Evolutionary conservation across 352 stramenopile genomes (phyloP), one percentile per base, ranked within the genome.

Genomic region (Pythium utonaiense): DNA sequence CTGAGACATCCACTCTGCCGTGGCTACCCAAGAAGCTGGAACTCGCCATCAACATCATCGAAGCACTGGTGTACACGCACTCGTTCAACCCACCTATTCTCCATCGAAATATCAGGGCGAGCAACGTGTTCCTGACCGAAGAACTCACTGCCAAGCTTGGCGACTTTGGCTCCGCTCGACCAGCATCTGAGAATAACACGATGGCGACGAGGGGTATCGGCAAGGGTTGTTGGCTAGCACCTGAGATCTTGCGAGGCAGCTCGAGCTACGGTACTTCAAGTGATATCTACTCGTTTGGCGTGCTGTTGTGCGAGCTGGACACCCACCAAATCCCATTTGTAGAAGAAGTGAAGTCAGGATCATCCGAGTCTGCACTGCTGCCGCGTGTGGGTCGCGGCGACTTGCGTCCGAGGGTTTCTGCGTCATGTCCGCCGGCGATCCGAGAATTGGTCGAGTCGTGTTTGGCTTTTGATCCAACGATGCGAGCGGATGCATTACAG

Each of bases 41-140:
- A 19, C 13, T 57, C 16, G 50, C 50, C 14, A 57, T 57, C 22
- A 27, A 57, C 22, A 17, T 57, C 45, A 25, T 57, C 16, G 50
- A 57, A 25, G 53, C 53, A 21, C 53, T 60, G 16, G 53, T 55
- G n/a, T 60, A 60, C 19, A 33, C 54, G 13, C 53, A 60, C 30
- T 60, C 53, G 27, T 40, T 55, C 27, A 10, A 34, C 21, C 53
- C 53, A 24, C n/a, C 31, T 7, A 6, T 45, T n/a, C 19, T 60
- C 12, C 53, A 60, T 31, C 40, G 53, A 5, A 36, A 60, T 34
- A 9, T 60, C 25, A 60, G 28, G 33, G 28, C 28, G 5, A 33
- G 28, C 28, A 33, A 33, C 9, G 28, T 33, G 28, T 33, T 33
- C 5, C 9, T 33, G 28, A 9, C 5, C 28, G 28, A 33, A 10